phyloP scores from a whole-genome alignment of 176 grass and related monocot species.

The Carex parvula region DNA sequence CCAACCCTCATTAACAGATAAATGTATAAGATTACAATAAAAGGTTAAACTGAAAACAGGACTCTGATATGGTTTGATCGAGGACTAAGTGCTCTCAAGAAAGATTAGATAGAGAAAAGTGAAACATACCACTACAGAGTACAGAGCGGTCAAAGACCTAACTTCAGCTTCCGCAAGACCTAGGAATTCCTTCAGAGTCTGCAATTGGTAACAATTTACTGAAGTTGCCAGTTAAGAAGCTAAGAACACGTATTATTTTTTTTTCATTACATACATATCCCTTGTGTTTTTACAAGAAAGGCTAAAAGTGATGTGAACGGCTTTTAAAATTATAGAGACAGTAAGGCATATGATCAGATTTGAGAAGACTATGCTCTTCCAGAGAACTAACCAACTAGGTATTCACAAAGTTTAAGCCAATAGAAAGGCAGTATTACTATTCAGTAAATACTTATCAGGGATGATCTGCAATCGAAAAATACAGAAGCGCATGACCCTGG shows the following conservation, averaged over 20 bases:
- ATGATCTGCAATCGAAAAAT: background rate
- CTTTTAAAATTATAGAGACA: background rate
- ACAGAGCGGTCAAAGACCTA: constrained; percentile 77
- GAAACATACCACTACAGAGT: constrained; percentile 65
- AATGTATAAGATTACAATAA: background rate
- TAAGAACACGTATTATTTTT: background rate
- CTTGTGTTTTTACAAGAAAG: background rate
- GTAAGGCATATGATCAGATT: background rate
- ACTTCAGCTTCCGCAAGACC: constrained; percentile 79
- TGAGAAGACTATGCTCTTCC: background rate
- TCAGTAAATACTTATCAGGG: background rate
- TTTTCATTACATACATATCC: background rate
- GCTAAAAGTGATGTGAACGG: background rate
- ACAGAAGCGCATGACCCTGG: background rate
- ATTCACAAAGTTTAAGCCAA: background rate
- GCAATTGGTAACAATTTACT: constrained; percentile 20
- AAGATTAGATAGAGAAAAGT: background rate
- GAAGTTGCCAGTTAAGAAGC: background rate
- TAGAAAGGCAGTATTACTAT: background rate
- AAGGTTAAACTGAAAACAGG: background rate
- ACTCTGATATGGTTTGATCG: background rate
- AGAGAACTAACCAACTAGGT: background rate
- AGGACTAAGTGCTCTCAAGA: background rate
- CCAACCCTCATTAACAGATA: background rate
- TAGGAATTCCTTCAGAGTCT: constrained; percentile 89